phyloP scores from a whole-genome alignment of 2,329 filamentous ascomycete species.

The Paramyrothecium roridum region DNA sequence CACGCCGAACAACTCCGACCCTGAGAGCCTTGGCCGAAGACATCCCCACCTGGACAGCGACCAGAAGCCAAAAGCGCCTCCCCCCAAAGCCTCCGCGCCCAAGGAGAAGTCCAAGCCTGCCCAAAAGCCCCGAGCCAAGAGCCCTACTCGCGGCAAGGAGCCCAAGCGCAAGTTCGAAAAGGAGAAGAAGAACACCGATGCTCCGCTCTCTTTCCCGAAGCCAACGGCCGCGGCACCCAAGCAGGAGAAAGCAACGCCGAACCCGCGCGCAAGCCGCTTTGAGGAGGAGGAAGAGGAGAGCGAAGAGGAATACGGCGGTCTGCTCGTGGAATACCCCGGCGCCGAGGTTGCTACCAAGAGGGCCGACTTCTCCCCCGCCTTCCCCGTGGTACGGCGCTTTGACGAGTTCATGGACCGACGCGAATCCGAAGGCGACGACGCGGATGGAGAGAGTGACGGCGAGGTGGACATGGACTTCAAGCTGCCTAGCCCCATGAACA shows the following conservation, averaged over 20 bases:
- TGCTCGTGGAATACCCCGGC: conserved; percentile 59
- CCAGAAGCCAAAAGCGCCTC: conserved; percentile 16
- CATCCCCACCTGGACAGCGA: conserved; percentile 60
- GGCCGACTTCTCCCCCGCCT: conserved; percentile 46
- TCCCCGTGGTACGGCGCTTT: conserved; percentile 46
- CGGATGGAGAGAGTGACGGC: conserved; percentile 44
- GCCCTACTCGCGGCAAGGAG: conserved; percentile 22
- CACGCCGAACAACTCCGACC: conserved; percentile 62
- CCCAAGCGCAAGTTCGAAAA: conserved; percentile 24
- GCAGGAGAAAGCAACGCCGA: conserved; percentile 21
- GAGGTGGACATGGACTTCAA: conserved; percentile 49
- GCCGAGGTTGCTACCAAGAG: conserved; percentile 33
- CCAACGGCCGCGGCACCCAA: conserved; percentile 17
- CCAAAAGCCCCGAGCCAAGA: conserved; percentile 18
- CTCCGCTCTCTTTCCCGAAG: conserved; percentile 32
- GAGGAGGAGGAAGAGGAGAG: conserved; percentile 52
- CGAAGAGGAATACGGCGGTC: conserved; percentile 53
- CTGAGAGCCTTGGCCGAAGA: conserved; percentile 60
- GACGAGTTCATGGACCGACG: conserved; percentile 49
- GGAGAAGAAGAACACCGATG: conserved; percentile 30
- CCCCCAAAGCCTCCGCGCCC: conserved; percentile 7
- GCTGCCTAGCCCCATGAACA: conserved; percentile 51
- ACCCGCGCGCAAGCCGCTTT: conserved; percentile 25
- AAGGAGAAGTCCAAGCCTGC: conserved; percentile 15
- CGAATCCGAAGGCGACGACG: conserved; percentile 43